A percentile compares a stretch with the other conserved stretches of the same genome.
Conservation (phyloP, 331 rosid species). For the Acacia concinna region DNA sequence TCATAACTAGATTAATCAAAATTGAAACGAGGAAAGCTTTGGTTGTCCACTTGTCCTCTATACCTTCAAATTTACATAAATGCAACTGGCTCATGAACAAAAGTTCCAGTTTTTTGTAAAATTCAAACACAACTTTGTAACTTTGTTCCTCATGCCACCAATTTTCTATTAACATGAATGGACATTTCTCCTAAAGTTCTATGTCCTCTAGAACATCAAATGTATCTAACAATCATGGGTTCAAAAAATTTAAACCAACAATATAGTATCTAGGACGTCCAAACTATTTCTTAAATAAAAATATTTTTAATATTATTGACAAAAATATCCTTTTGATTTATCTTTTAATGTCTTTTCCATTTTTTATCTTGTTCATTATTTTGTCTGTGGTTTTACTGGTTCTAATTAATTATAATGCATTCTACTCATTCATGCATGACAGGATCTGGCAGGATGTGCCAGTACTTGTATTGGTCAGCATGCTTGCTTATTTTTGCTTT, state of each 20-base stretch:
- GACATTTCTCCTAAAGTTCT: not conserved
- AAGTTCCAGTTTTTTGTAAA: not conserved
- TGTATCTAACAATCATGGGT: not conserved
- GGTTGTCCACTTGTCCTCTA: not conserved
- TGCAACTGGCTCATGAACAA: not conserved
- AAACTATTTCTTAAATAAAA: not conserved
- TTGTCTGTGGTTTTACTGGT: not conserved
- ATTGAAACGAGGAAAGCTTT: not conserved
- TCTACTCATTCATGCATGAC: conserved; percentile 25
- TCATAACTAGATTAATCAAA: not conserved
- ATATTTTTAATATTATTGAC: not conserved
- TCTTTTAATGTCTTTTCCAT: not conserved
- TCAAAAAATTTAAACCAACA: not conserved
- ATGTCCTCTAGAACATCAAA: not conserved
- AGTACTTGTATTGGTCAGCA: conserved; percentile 73
- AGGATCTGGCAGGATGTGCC: conserved; percentile 91
- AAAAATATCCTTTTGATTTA: not conserved
- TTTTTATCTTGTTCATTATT: not conserved
- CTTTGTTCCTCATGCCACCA: not conserved
- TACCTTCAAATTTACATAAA: not conserved
- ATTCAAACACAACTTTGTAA: not conserved
- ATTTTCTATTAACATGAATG: not conserved
- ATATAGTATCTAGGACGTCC: not conserved
- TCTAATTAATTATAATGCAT: conserved; percentile 20
- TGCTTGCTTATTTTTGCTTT: conserved; percentile 84